Percentiles rank a stretch among this genome's conserved stretches.
Evolutionary conservation across 176 grass and related monocot genomes (phyloP).

Genomic region (Melocanna baccifera): DNA sequence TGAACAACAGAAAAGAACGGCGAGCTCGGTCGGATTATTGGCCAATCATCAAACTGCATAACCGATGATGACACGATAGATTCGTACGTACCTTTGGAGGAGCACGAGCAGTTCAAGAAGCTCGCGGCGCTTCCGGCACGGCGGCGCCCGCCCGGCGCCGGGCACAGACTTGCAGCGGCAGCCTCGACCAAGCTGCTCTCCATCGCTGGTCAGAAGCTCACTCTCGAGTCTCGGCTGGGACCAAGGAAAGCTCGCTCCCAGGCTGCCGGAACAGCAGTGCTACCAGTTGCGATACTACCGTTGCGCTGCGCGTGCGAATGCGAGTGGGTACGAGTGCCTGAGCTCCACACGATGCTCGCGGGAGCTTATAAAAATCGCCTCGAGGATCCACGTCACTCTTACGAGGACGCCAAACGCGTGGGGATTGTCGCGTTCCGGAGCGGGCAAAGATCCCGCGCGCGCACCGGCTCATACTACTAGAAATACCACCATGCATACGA

Average conservation of each 20-base stretch:
- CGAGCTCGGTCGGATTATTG: not conserved
- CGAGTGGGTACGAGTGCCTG: conserved; percentile 18
- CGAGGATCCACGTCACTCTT: conserved; percentile 8
- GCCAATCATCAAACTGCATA: not conserved
- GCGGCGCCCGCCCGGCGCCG: conserved; percentile 5
- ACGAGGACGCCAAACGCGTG: conserved; percentile 35
- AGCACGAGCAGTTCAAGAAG: conserved; percentile 34
- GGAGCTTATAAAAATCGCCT: conserved; percentile 38
- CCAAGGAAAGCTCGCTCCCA: not conserved
- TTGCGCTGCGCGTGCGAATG: not conserved
- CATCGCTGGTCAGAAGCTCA: not conserved
- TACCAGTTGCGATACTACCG: not conserved
- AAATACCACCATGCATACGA: conserved; percentile 11
- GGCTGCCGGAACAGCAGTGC: not conserved
- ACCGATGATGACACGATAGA: not conserved
- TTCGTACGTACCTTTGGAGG: conserved; percentile 20
- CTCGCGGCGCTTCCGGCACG: not conserved
- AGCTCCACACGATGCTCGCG: conserved; percentile 21
- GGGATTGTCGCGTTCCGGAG: conserved; percentile 46
- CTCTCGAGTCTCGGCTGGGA: not conserved
- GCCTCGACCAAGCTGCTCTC: conserved; percentile 37
- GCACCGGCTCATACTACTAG: conserved; percentile 12
- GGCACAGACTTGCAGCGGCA: conserved; percentile 4
- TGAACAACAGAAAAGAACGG: not conserved
- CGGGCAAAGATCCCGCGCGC: not conserved